These are phyloP conservation scores for Discostella pseudostelligera DNA, from an alignment of 108 stramenopile species.

Conservation along the genomic window DNA sequence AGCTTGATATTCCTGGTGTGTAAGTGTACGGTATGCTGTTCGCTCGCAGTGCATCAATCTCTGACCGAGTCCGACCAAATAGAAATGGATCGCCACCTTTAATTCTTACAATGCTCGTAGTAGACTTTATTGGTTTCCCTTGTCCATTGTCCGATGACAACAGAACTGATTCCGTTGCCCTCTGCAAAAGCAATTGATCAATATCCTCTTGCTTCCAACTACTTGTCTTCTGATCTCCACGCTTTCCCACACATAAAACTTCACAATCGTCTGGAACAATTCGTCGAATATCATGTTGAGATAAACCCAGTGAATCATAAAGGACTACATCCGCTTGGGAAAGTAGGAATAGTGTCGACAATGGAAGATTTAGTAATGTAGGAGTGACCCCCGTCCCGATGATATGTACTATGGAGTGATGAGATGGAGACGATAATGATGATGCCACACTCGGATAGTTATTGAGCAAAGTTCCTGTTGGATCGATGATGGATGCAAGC, in stretches of 20 bases:
- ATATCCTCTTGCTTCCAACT: constrained; percentile 41
- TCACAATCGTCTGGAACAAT: constrained; percentile 30
- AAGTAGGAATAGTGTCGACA: constrained; percentile 24
- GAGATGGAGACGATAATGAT: neutral
- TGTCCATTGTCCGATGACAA: neutral
- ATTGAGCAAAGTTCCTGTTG: too few relatives aligned
- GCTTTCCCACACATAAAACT: constrained; percentile 40
- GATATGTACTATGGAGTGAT: constrained; percentile 29
- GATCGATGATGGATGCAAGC: constrained; percentile 13
- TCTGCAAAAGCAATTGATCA: constrained; percentile 28
- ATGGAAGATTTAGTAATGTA: constrained; percentile 28
- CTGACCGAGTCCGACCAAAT: constrained; percentile 35
- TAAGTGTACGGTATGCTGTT: constrained; percentile 33
- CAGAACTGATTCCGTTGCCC: constrained; percentile 5
- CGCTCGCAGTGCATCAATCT: constrained; percentile 27
- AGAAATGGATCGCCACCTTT: constrained; percentile 48
- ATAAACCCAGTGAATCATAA: constrained; percentile 36
- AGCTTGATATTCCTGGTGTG: constrained; percentile 36
- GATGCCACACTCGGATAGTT: too few relatives aligned
- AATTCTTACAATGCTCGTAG: constrained; percentile 21
- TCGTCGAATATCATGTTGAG: constrained; percentile 29
- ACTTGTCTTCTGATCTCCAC: constrained; percentile 19
- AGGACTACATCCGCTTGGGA: constrained; percentile 41
- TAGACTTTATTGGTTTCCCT: neutral
- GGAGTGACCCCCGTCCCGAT: constrained; percentile 41